These are phyloP conservation scores for Acacia crassicarpa DNA, from an alignment of 306 rosid species.

Conservation along the genomic window DNA sequence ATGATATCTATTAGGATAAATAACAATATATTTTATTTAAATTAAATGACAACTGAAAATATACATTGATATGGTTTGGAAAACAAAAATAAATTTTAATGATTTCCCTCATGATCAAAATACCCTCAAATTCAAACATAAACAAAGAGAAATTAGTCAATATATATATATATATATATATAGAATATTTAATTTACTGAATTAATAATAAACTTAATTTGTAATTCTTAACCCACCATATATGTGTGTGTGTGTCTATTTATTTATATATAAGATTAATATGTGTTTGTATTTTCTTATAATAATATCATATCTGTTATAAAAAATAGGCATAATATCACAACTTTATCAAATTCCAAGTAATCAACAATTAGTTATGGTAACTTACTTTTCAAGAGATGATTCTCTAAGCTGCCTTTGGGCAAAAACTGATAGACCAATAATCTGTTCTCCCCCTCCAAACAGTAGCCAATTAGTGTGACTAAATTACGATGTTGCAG, in stretches of 20 bases:
- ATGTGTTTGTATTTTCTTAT: neutral
- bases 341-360: too few relatives aligned
- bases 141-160: neutral
- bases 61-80: too few relatives aligned
- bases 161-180: too few relatives aligned
- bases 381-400: slow-evolving; percentile 55
- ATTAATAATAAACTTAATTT: neutral
- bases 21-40: too few relatives aligned
- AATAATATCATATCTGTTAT: too few relatives aligned
- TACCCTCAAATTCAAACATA: neutral
- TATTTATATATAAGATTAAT: neutral
- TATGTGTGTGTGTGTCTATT: too few relatives aligned
- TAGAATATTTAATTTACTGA: neutral
- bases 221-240: neutral
- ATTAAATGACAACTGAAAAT: too few relatives aligned
- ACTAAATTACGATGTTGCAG: slow-evolving; percentile 88
- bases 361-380: neutral
- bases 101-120: neutral
- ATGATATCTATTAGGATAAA: neutral
- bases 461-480: slow-evolving; percentile 88
- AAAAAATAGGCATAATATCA: too few relatives aligned
- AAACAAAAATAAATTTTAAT: neutral
- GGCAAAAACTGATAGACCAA: slow-evolving; percentile 98
- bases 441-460: slow-evolving; percentile 81
- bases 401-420: slow-evolving; percentile 94